These are phyloP conservation scores for Choricystis sp. DNA, from an alignment of 139 green algal species.

Conservation along the genomic window DNA sequence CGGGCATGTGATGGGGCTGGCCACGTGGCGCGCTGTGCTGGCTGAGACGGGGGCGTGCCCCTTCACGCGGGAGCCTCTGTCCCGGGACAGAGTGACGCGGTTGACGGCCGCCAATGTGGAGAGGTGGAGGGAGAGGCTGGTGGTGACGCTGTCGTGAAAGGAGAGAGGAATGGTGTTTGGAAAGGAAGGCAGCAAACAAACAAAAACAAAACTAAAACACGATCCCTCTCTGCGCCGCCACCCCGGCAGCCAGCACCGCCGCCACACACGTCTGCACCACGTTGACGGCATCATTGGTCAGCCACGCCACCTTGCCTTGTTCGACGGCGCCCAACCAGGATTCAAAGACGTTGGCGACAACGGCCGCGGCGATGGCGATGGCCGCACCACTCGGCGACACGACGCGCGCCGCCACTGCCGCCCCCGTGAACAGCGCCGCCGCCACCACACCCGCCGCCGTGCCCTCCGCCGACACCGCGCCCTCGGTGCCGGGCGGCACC, in stretches of 20 bases:
- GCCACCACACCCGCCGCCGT: conserved; percentile 61
- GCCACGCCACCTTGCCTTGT: conserved; percentile 59
- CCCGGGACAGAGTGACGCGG: too few relatives aligned
- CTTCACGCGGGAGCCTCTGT: conserved; percentile 50
- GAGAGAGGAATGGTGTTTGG: too few relatives aligned
- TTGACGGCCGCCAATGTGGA: too few relatives aligned
- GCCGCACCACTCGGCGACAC: conserved; percentile 16
- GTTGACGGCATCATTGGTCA: conserved; percentile 95
- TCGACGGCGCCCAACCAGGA: conserved; percentile 69
- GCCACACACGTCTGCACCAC: conserved; percentile 83
- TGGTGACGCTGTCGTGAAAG: too few relatives aligned
- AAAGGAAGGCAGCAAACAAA: too few relatives aligned
- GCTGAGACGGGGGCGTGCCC: conserved; percentile 41
- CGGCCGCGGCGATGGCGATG: conserved; percentile 28
- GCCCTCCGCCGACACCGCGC: conserved; percentile 85
- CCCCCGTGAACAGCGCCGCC: conserved; percentile 29
- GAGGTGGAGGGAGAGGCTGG: too few relatives aligned
- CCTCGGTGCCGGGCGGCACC: conserved; percentile 87
- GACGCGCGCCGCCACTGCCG: conserved; percentile 32
- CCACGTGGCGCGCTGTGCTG: conserved; percentile 53
- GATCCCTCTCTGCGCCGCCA: neutral
- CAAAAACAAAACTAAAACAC: too few relatives aligned
- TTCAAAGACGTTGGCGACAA: conserved; percentile 77
- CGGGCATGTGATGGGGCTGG: conserved; percentile 63
- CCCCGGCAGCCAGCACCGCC: conserved; percentile 33